These are phyloP conservation scores for Talaromyces sp. DNA, from an alignment of 2,329 filamentous ascomycete genomes.

Conservation along the genomic window DNA sequence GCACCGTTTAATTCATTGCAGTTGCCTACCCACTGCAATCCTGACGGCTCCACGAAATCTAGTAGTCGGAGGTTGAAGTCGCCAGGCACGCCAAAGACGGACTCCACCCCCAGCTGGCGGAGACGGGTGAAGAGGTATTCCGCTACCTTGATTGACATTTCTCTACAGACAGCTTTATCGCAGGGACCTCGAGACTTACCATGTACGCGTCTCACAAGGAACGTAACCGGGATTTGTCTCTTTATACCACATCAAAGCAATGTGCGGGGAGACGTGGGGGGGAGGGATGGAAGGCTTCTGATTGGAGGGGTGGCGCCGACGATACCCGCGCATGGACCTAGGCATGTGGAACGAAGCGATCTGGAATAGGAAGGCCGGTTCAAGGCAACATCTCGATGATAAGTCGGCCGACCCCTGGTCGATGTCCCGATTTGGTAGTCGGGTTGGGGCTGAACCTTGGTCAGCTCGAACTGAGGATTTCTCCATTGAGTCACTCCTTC, in stretches of 20 bases:
- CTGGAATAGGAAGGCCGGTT: too few relatives aligned
- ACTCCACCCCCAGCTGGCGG: constrained; percentile 12
- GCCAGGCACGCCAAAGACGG: constrained; percentile 17
- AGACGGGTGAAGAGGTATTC: constrained; percentile 16
- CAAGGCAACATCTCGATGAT: too few relatives aligned
- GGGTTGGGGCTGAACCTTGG: too few relatives aligned
- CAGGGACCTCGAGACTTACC: background rate
- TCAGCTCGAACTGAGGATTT: too few relatives aligned
- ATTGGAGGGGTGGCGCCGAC: background rate
- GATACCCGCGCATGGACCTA: background rate
- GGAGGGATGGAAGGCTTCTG: background rate
- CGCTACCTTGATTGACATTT: constrained; percentile 10
- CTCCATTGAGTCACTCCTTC: too few relatives aligned
- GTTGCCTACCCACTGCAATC: constrained; percentile 20
- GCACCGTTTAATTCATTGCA: constrained; percentile 23
- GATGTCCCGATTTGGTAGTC: too few relatives aligned
- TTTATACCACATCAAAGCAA: background rate
- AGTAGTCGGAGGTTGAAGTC: constrained; percentile 10
- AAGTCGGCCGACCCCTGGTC: too few relatives aligned
- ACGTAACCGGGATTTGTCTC: background rate
- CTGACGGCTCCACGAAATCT: constrained; percentile 1
- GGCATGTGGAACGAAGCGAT: background rate
- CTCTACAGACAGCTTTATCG: background rate
- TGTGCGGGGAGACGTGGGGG: background rate
- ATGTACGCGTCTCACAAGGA: background rate